These are phyloP conservation scores for Neolentinus lepideus DNA, from an alignment of 1,284 basidiomycete species.

Conservation along the genomic window DNA sequence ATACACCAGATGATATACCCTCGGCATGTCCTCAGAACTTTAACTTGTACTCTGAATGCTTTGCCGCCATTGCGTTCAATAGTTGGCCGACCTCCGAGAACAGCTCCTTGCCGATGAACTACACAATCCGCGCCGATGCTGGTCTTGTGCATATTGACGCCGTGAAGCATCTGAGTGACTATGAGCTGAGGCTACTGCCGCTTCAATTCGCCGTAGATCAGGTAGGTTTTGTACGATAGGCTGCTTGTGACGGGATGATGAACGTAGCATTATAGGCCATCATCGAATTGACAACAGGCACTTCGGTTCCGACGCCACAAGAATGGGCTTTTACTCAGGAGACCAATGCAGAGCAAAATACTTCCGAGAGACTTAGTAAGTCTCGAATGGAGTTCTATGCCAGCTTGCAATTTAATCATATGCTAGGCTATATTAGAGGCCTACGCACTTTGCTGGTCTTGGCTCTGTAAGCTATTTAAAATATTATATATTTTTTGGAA, in stretches of 20 bases:
- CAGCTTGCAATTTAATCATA: slow-evolving; percentile 4
- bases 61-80: slow-evolving; percentile 62
- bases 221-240: slow-evolving; percentile 27
- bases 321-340: slow-evolving; percentile 69
- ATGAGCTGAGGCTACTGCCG: slow-evolving; percentile 61
- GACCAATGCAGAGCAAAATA: slow-evolving; percentile 55
- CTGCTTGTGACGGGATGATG: neutral
- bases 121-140: slow-evolving; percentile 63
- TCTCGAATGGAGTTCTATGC: slow-evolving; percentile 8
- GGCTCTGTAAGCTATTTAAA: slow-evolving; percentile 39
- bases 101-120: slow-evolving; percentile 37
- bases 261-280: slow-evolving; percentile 39
- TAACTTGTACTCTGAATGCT: slow-evolving; percentile 63
- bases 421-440: slow-evolving; percentile 52
- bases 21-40: slow-evolving; percentile 68
- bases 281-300: slow-evolving; percentile 56
- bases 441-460: slow-evolving; percentile 56
- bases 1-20: slow-evolving; percentile 41
- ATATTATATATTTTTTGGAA: neutral
- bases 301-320: slow-evolving; percentile 41
- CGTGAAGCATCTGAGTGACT: slow-evolving; percentile 56
- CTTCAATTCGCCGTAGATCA: slow-evolving; percentile 75
- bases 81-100: slow-evolving; percentile 35
- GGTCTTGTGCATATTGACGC: slow-evolving; percentile 65
- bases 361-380: slow-evolving; percentile 48